Conservation (phyloP, 2,329 filamentous ascomycete genomes). For the Talaromyces sp. region DNA sequence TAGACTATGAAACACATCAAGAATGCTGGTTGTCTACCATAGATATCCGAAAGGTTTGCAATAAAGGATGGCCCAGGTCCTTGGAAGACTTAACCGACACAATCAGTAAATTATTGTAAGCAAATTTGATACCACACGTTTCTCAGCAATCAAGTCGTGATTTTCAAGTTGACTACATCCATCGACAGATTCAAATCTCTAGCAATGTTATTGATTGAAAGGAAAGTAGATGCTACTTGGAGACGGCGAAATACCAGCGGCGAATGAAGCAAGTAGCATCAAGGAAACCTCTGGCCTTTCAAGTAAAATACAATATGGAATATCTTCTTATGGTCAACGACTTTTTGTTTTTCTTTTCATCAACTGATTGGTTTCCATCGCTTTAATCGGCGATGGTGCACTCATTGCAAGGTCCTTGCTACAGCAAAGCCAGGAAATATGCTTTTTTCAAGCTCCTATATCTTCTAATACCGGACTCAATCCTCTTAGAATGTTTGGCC, state of each 20-base stretch:
- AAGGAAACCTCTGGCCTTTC: conserved; percentile 4
- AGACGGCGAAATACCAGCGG: conserved; percentile 4
- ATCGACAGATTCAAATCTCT: conserved; percentile 32
- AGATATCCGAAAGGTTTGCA: conserved; percentile 45
- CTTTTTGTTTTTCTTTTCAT: background rate
- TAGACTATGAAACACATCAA: conserved; percentile 45
- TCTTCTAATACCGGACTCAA: background rate
- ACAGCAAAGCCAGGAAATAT: background rate
- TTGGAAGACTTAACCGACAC: conserved; percentile 39
- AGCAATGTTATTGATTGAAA: conserved; percentile 34
- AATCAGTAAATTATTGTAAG: background rate
- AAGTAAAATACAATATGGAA: conserved; percentile 1
- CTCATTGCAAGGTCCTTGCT: background rate
- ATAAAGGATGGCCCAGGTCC: conserved; percentile 49
- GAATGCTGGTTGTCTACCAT: conserved; percentile 47
- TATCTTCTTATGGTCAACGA: background rate
- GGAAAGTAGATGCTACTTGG: conserved; percentile 39
- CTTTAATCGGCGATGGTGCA: background rate
- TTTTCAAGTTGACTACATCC: conserved; percentile 35
- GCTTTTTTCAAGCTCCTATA: background rate
- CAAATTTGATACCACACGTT: background rate
- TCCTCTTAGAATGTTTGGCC: background rate
- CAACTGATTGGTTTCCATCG: background rate
- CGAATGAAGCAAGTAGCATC: conserved; percentile 4
- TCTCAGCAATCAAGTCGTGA: conserved; percentile 36